A percentile compares a stretch with the other conserved stretches of the same genome.
phyloP scores from a whole-genome alignment of 768 basidiomycete genomes.

The Hysterangium stoloniferum region DNA sequence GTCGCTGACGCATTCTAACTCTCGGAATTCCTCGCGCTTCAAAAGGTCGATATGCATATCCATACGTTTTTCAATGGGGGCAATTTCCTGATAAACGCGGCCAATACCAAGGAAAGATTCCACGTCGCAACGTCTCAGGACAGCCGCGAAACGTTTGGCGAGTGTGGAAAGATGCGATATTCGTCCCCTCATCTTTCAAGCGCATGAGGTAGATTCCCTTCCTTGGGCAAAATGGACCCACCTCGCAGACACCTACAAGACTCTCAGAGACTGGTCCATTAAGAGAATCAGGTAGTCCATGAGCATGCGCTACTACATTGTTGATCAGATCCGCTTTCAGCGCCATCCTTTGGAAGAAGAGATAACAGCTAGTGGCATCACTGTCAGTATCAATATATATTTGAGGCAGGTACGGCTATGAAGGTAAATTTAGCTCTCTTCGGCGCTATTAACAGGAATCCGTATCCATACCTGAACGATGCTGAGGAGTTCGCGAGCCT shows the following conservation, averaged over 20 bases:
- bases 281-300: slow-evolving; percentile 79
- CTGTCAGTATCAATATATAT: slow-evolving; percentile 84
- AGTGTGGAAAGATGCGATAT: slow-evolving; percentile 73
- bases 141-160: slow-evolving; percentile 84
- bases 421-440: slow-evolving; percentile 5
- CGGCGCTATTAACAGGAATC: neutral
- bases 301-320: slow-evolving; percentile 69
- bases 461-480: slow-evolving; percentile 64
- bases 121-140: slow-evolving; percentile 73
- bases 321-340: slow-evolving; percentile 85
- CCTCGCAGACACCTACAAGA: slow-evolving; percentile 93
- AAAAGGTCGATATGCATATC: slow-evolving; percentile 87
- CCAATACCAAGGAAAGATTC: slow-evolving; percentile 84
- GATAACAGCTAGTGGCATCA: slow-evolving; percentile 81
- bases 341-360: slow-evolving; percentile 88
- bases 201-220: neutral
- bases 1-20: slow-evolving; percentile 89
- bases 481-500: slow-evolving; percentile 67
- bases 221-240: slow-evolving; percentile 25
- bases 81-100: slow-evolving; percentile 74
- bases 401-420: slow-evolving; percentile 83
- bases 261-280: slow-evolving; percentile 75
- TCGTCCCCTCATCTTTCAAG: slow-evolving; percentile 70
- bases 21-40: slow-evolving; percentile 83
- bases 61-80: slow-evolving; percentile 82